phyloP scores from a whole-genome alignment of 768 basidiomycete species.

The Austroboletus eburneus region DNA sequence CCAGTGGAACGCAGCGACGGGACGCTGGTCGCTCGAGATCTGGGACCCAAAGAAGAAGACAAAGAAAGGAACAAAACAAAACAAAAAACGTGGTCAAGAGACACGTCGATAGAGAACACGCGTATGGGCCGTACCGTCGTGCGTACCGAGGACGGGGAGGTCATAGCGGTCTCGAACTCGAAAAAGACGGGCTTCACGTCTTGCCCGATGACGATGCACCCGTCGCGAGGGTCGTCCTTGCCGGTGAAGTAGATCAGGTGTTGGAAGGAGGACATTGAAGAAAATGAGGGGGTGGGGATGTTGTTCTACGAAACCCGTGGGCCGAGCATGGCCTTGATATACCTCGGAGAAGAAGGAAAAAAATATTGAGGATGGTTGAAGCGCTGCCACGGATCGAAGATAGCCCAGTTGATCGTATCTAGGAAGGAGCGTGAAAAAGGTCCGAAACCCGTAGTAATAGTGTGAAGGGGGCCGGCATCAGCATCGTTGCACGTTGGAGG shows the following conservation, averaged over 20 bases:
- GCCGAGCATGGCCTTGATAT: conserved; percentile 27
- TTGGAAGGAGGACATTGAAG: conserved; percentile 33
- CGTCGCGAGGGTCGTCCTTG: conserved; percentile 59
- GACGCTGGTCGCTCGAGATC: conserved; percentile 43
- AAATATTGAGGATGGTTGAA: conserved; percentile 19
- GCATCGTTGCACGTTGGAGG: conserved; percentile 8
- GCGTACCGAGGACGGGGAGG: conserved; percentile 19
- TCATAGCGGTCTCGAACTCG: conserved; percentile 55
- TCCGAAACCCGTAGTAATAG: conserved; percentile 15
- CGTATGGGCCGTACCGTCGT: conserved; percentile 27
- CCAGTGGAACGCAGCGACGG: conserved; percentile 54
- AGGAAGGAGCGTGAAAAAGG: conserved; percentile 15
- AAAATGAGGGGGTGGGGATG: background rate
- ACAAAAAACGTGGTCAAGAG: too few species aligned
- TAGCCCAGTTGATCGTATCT: conserved; percentile 47
- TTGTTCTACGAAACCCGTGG: conserved; percentile 3
- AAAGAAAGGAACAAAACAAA: too few species aligned
- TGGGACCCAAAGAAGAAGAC: conserved; percentile 1
- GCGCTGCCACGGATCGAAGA: conserved; percentile 40
- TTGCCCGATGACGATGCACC: conserved; percentile 64
- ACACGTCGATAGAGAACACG: background rate
- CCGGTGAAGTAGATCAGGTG: conserved; percentile 69
- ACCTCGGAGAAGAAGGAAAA: conserved; percentile 9
- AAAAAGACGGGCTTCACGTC: conserved; percentile 56
- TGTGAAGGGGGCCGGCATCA: conserved; percentile 2